A percentile compares a stretch with the other conserved stretches of the same genome.
phyloP scores from a whole-genome alignment of 768 basidiomycete species.

The Tulasnella sp. region DNA sequence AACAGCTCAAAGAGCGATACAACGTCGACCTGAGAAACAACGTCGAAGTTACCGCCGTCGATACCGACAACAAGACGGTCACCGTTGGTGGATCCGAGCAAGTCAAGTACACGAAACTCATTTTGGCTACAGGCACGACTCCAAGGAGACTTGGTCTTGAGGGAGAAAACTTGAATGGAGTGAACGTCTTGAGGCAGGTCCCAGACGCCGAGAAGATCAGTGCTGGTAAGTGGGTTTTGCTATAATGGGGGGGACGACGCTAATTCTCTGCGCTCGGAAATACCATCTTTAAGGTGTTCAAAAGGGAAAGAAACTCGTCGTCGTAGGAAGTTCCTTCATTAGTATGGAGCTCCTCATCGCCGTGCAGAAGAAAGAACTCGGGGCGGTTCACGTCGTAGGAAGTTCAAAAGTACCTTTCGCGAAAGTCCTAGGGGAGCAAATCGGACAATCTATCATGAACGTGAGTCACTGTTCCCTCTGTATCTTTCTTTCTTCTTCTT shows the following conservation, averaged over 20 bases:
- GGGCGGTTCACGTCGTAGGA: conserved; percentile 76
- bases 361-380: conserved; percentile 61
- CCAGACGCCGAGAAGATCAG: conserved; percentile 57
- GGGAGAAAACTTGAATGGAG: conserved; percentile 64
- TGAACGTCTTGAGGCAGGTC: conserved; percentile 65
- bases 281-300: too few species aligned
- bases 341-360: conserved; percentile 87
- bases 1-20: conserved; percentile 70
- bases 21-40: conserved; percentile 56
- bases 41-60: conserved; percentile 56
- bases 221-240: conserved; percentile 37
- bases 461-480: conserved; percentile 36
- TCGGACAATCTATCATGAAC: conserved; percentile 72
- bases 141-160: conserved; percentile 71
- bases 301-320: conserved; percentile 67
- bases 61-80: conserved; percentile 55
- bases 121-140: conserved; percentile 68
- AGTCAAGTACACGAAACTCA: conserved; percentile 62
- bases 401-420: conserved; percentile 78
- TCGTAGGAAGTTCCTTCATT: conserved; percentile 87
- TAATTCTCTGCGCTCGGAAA: conserved; percentile 6
- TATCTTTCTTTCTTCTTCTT: background rate
- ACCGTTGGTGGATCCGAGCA: conserved; percentile 54
- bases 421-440: conserved; percentile 65
- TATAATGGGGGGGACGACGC: background rate